phyloP scores from a whole-genome alignment of 805 yeast species.

The Ascoidea rubescens region DNA sequence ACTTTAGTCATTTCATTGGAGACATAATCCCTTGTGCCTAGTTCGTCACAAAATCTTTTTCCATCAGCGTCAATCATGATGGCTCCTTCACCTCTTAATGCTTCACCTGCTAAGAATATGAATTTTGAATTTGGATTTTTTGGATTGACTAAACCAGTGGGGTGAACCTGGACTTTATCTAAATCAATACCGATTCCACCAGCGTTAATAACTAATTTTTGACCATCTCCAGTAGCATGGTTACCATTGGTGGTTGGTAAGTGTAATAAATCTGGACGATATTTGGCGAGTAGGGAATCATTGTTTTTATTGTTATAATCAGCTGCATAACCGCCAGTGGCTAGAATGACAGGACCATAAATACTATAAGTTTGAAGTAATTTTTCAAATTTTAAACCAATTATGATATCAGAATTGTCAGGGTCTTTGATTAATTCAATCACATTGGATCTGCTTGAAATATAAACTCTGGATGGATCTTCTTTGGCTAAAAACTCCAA shows the following conservation, averaged over 20 bases:
- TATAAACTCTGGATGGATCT: conserved; percentile 18
- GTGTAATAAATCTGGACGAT: conserved; percentile 29
- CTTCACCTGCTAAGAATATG: conserved; percentile 48
- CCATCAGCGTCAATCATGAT: conserved; percentile 30
- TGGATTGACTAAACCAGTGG: conserved; percentile 43
- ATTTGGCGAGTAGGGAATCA: conserved; percentile 23
- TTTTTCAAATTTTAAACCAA: conserved; percentile 27
- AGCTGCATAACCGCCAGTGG: conserved; percentile 47
- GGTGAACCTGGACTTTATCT: conserved; percentile 49
- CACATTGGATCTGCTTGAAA: conserved; percentile 26
- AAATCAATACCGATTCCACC: conserved; percentile 41
- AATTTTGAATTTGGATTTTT: conserved; percentile 24
- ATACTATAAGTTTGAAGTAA: conserved; percentile 15
- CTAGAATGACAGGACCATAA: conserved; percentile 26
- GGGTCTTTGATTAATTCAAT: conserved; percentile 18
- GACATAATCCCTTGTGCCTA: conserved; percentile 38
- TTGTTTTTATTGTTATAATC: conserved; percentile 21
- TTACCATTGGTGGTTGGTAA: conserved; percentile 44
- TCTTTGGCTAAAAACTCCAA: conserved; percentile 22
- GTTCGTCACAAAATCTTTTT: conserved; percentile 38
- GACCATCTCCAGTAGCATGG: conserved; percentile 49
- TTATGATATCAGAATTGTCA: conserved; percentile 16
- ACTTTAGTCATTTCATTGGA: conserved; percentile 26
- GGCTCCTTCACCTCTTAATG: conserved; percentile 47
- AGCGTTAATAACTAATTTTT: conserved; percentile 27